A percentile compares a stretch with the other conserved stretches of the same genome.
Evolutionary conservation across 2,329 filamentous ascomycete species (phyloP).

Genomic region (Tolypocladium nubicola): DNA sequence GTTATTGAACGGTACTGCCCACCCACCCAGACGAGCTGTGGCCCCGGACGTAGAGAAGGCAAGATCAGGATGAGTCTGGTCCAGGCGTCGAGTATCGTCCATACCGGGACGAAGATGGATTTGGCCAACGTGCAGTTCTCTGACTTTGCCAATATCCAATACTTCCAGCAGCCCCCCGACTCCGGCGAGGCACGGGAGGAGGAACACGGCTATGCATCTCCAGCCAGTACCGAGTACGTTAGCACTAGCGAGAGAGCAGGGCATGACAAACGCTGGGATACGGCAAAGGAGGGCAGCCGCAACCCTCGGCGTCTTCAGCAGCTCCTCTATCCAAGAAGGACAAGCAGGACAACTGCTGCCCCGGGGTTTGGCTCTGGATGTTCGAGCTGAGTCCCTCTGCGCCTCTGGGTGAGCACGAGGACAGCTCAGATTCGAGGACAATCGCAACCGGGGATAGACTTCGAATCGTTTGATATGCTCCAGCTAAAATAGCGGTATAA

Average conservation of each 20-base stretch:
- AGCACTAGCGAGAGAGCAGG: background rate
- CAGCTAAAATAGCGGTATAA: too few relatives aligned
- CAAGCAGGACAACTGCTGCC: conserved; percentile 5
- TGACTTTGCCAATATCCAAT: conserved; percentile 32
- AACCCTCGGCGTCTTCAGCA: background rate
- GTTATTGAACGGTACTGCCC: conserved; percentile 2
- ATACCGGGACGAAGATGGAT: conserved; percentile 25
- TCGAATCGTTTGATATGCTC: too few relatives aligned
- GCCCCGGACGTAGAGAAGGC: conserved; percentile 15
- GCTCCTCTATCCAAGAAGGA: conserved; percentile 6
- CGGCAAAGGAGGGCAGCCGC: conserved; percentile 1
- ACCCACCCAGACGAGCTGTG: conserved; percentile 9
- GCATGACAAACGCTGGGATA: background rate
- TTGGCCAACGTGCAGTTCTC: conserved; percentile 27
- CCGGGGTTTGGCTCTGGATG: too few relatives aligned
- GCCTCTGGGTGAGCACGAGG: too few relatives aligned
- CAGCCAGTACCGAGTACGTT: background rate
- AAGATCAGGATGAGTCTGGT: conserved; percentile 31
- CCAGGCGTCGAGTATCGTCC: conserved; percentile 27
- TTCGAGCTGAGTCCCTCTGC: too few relatives aligned
- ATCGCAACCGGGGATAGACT: too few relatives aligned
- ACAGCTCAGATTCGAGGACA: too few relatives aligned
- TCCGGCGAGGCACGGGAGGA: conserved; percentile 24
- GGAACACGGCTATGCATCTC: conserved; percentile 6
- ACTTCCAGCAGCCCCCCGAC: conserved; percentile 24